Percentiles rank a stretch among this genome's conserved stretches.
Conservation (phyloP, 2,329 filamentous ascomycete species). For the Sarocladiaceae sp. region DNA sequence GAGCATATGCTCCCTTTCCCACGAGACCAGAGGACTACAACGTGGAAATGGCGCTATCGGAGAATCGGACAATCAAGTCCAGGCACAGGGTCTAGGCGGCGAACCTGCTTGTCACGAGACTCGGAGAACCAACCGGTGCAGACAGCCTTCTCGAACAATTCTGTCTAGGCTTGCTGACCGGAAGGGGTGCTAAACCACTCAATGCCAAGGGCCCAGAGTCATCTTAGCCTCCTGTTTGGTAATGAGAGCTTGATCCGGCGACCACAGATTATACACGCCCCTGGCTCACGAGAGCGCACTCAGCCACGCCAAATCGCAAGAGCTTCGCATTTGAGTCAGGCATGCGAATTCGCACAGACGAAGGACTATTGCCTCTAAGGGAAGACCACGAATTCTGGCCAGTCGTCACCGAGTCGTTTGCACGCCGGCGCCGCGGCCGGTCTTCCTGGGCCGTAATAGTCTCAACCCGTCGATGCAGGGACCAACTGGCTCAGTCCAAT, state of each 20-base stretch:
- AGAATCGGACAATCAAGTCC: not conserved
- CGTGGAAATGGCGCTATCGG: not conserved
- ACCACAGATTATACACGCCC: too few relatives aligned
- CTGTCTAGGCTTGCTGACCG: not conserved
- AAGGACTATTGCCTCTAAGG: not conserved
- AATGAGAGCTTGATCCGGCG: too few relatives aligned
- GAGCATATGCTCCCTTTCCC: constrained; percentile 2
- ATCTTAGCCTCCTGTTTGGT: too few relatives aligned
- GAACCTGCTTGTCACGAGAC: not conserved
- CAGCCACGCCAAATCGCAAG: too few relatives aligned
- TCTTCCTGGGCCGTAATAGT: not conserved
- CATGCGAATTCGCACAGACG: too few relatives aligned
- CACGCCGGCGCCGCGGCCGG: too few relatives aligned
- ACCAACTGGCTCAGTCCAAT: not conserved
- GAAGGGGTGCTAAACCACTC: too few relatives aligned
- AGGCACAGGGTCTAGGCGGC: not conserved
- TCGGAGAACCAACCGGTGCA: not conserved
- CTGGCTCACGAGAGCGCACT: too few relatives aligned
- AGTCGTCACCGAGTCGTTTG: too few relatives aligned
- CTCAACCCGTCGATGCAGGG: not conserved
- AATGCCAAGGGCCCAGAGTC: not conserved
- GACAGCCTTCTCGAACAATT: not conserved
- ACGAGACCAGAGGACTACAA: not conserved
- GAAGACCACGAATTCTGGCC: too few relatives aligned
- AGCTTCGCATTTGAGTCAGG: too few relatives aligned